phyloP scores from a whole-genome alignment of 441 rosid genomes.

The Euphorbia schlechtendalii region DNA sequence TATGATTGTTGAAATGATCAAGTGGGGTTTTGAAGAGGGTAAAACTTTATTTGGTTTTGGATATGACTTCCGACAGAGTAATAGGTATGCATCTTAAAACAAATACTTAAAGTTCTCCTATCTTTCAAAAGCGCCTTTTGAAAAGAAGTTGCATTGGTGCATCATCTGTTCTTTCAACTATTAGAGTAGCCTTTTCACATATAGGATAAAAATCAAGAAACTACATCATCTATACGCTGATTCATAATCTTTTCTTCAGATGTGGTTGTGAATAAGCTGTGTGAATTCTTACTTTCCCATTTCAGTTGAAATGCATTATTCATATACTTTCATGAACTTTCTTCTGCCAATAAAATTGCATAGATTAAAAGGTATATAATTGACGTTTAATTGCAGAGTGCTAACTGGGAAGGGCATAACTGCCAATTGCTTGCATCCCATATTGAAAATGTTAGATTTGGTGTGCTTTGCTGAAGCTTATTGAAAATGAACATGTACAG shows the following conservation, averaged over 20 bases:
- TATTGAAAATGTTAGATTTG: too few species aligned
- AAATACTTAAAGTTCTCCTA: neutral
- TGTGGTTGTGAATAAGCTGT: neutral
- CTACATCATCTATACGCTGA: neutral
- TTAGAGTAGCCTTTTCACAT: neutral
- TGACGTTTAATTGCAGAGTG: too few species aligned
- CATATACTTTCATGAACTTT: too few species aligned
- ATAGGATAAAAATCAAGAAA: neutral
- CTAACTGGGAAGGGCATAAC: too few species aligned
- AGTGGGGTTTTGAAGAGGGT: slow-evolving; percentile 95
- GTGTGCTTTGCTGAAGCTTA: too few species aligned
- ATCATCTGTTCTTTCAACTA: neutral
- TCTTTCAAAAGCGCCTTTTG: neutral
- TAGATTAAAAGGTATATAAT: too few species aligned
- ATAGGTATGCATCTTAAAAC: slow-evolving; percentile 42
- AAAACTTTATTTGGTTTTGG: slow-evolving; percentile 94
- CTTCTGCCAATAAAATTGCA: too few species aligned
- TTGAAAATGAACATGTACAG: too few species aligned
- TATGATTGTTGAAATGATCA: slow-evolving; percentile 87
- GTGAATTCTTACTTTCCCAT: neutral
- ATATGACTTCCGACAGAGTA: slow-evolving; percentile 96
- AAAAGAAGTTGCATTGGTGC: neutral
- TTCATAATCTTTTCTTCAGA: neutral
- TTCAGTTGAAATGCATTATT: neutral
- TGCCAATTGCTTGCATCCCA: too few species aligned